These are phyloP conservation scores for Exophiala mesophila DNA, from an alignment of 2,329 filamentous ascomycete species.

Conservation along the genomic window DNA sequence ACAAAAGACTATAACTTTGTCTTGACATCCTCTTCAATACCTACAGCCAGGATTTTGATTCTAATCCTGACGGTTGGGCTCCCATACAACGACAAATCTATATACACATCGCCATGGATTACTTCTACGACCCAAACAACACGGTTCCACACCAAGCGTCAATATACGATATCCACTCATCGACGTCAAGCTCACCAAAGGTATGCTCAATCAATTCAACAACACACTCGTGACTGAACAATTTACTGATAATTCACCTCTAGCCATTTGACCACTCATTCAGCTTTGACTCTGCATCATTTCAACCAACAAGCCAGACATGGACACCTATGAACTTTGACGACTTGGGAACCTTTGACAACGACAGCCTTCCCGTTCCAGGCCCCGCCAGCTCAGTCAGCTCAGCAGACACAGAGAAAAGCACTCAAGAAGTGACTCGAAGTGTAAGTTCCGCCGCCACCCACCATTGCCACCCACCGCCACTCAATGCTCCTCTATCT, in stretches of 20 bases:
- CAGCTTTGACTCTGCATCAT: not conserved
- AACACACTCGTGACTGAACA: not conserved
- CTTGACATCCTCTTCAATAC: too few relatives aligned
- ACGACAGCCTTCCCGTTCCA: not conserved
- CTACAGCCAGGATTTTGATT: too few relatives aligned
- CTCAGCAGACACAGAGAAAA: not conserved
- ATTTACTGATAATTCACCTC: not conserved
- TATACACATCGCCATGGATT: constrained; percentile 5
- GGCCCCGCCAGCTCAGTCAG: not conserved
- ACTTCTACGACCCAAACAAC: not conserved
- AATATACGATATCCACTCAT: constrained; percentile 1
- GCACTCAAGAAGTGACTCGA: not conserved
- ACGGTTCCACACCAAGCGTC: not conserved
- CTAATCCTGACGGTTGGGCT: too few relatives aligned
- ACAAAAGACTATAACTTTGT: too few relatives aligned
- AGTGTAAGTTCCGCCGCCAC: not conserved
- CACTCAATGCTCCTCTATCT: not conserved
- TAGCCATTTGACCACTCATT: not conserved
- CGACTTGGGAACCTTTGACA: not conserved
- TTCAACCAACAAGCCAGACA: not conserved
- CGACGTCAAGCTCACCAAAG: constrained; percentile 6
- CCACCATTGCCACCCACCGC: not conserved
- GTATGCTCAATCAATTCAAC: too few relatives aligned
- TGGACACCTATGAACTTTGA: constrained; percentile 1
- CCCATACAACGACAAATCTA: too few relatives aligned